Conservation (phyloP, 495 filamentous ascomycete species). For the Aspergillus sclerotioniger region DNA sequence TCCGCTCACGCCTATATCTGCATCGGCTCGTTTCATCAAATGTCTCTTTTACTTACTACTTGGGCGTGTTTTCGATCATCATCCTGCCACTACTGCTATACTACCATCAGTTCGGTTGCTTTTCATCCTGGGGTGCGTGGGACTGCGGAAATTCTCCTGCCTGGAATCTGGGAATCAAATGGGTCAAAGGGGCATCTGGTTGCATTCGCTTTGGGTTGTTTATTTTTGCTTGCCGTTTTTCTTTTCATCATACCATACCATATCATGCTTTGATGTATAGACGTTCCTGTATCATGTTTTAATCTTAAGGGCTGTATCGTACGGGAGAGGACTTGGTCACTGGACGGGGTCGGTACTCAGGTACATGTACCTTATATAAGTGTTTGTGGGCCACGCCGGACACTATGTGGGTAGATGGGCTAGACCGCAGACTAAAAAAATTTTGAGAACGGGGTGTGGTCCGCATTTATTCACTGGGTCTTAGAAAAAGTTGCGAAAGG, state of each 20-base stretch:
- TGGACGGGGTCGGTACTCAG: too few relatives aligned
- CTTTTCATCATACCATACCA: neutral
- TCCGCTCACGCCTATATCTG: conserved; percentile 12
- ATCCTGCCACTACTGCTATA: neutral
- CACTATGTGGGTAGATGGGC: neutral
- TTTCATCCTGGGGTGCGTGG: too few relatives aligned
- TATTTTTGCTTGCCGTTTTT: neutral
- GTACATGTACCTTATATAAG: too few relatives aligned
- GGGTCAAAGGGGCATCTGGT: neutral
- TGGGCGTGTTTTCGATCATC: neutral
- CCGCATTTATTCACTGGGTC: too few relatives aligned
- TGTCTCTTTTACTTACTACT: neutral
- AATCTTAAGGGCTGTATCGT: conserved; percentile 5
- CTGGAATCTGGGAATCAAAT: too few relatives aligned
- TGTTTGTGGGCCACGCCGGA: neutral
- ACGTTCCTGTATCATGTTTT: conserved; percentile 1
- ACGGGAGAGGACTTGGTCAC: conserved; percentile 4
- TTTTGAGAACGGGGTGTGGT: too few relatives aligned
- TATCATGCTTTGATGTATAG: conserved; percentile 15
- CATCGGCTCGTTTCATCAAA: conserved; percentile 5
- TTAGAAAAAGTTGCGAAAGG: too few relatives aligned
- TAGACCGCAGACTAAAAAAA: neutral
- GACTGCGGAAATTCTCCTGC: too few relatives aligned
- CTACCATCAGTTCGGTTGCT: neutral
- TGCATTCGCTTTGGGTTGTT: neutral